Base-by-base conservation (phyloP, 805 yeast species). In the Starmerella vaccinii region DNA sequence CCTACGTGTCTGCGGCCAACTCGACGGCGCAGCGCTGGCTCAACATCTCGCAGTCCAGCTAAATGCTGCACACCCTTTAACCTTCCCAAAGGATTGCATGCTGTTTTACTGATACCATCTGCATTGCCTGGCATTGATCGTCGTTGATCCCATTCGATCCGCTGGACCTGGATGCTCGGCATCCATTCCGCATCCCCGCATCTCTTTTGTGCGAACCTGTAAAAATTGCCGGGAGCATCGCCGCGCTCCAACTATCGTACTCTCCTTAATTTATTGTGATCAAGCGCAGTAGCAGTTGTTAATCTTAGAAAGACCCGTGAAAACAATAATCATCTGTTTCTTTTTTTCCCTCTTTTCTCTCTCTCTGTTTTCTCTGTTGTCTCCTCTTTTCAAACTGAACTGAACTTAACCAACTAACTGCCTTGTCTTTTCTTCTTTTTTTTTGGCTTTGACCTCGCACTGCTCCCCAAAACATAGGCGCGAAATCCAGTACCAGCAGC, bases 231-330 rank as follows among this genome's bases (percentile, higher is more conserved):
- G 45, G 45, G 30, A 22, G 34, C 34, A 18, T 27, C 33, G 33
- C 34, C 33, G 45, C 45, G 45, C 45, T 26, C 45, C 45, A 41
- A 41, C 45, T 27, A 18, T 15, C 45, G 34, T 41, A 39, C 45
- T 10, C 24, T 41, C 45, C 45, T 41, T 41, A 41, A 41, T 41
- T 41, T 41, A 41, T 41, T 41, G 45, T 41, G 27, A 41, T 27
- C 45, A 41, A 27, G 45, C 45, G 45, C 34, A 41, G 45, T 19
- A 16, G 32, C 24, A 13, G 33, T 26, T 41, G 34, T 26, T 41
- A 26, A 27, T 41, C 43, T 41, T 41, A 41, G 45, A 27, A 41
- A 4, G 21, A 13, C 27, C 38, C 16, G 13, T 16, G 16, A 32
- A 32, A 32, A 32, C 8, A 32, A 32, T 5, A 32, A 32, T 12